Conservation (phyloP, 805 yeast genomes). For the Ogataea populi-albae region DNA sequence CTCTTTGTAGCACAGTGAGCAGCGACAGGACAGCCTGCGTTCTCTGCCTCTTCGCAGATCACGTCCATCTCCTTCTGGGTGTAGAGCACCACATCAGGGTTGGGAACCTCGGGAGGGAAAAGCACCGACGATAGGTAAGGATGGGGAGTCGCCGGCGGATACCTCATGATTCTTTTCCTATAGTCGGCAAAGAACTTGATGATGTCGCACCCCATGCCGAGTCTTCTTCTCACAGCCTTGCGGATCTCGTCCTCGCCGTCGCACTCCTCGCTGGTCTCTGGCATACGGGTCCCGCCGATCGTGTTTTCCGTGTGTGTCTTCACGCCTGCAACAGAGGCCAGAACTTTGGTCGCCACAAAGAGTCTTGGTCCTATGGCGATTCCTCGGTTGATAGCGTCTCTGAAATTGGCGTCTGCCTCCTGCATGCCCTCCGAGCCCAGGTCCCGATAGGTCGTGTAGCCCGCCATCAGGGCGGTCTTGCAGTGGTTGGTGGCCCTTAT, state of each 20-base stretch:
- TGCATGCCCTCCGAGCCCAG: conserved; percentile 29
- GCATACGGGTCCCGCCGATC: conserved; percentile 24
- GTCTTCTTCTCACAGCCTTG: conserved; percentile 26
- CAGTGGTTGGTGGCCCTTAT: conserved; percentile 28
- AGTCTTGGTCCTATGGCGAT: conserved; percentile 26
- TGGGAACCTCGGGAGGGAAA: conserved; percentile 27
- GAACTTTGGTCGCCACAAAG: conserved; percentile 27
- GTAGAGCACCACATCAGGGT: conserved; percentile 27
- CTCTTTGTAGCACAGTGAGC: conserved; percentile 30
- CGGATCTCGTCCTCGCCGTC: conserved; percentile 28
- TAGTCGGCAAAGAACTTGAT: conserved; percentile 30
- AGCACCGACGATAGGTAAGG: conserved; percentile 27
- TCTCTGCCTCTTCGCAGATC: conserved; percentile 24
- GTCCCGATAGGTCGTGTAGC: conserved; percentile 31
- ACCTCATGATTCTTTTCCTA: conserved; percentile 27
- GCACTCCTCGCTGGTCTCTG: conserved; percentile 25
- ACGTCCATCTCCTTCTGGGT: conserved; percentile 29
- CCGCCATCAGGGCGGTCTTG: conserved; percentile 22
- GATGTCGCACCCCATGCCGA: conserved; percentile 29
- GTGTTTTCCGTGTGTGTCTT: conserved; percentile 25
- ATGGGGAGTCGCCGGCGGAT: conserved; percentile 27
- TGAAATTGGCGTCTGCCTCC: conserved; percentile 29
- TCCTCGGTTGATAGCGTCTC: conserved; percentile 29
- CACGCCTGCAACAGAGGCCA: conserved; percentile 23
- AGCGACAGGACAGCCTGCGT: conserved; percentile 27